A percentile compares a stretch with the other conserved stretches of the same genome.
phyloP scores from a whole-genome alignment of 108 stramenopile genomes.

The Schizochytrium sp. region DNA sequence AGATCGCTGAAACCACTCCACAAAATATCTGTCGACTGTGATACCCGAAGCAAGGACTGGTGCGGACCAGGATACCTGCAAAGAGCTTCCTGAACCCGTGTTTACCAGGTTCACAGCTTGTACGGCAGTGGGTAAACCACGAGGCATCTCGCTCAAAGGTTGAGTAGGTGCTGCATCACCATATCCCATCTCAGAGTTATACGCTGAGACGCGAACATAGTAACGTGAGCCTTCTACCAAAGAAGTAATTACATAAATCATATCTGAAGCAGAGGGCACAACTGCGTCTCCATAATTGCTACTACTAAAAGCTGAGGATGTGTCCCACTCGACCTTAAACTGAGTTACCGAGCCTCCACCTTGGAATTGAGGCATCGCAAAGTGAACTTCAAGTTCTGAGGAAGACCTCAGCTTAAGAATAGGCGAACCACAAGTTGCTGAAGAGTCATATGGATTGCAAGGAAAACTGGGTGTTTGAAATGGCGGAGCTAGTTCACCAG shows the following conservation, averaged over 20 bases:
- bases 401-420: conserved; percentile 14
- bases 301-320: neutral
- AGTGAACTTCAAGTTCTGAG: conserved; percentile 56
- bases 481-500: conserved; percentile 39
- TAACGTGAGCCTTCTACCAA: conserved; percentile 76
- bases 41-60: conserved; percentile 66
- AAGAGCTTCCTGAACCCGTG: conserved; percentile 69
- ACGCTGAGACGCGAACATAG: conserved; percentile 84
- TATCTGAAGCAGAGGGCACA: conserved; percentile 60
- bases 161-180: conserved; percentile 71
- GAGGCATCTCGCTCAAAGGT: conserved; percentile 68
- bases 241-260: conserved; percentile 68
- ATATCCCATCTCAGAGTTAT: conserved; percentile 80
- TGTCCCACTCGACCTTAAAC: conserved; percentile 71
- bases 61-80: conserved; percentile 76
- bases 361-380: conserved; percentile 63
- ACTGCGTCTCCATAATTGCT: conserved; percentile 10
- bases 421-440: conserved; percentile 9
- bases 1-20: conserved; percentile 66
- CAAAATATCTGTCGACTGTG: conserved; percentile 63
- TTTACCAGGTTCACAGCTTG: neutral
- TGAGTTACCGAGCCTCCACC: conserved; percentile 62
- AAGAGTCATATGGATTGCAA: conserved; percentile 52
- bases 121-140: conserved; percentile 31
- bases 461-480: conserved; percentile 62